Conservation (phyloP, 805 yeast species). For the Lachancea fermentati region DNA sequence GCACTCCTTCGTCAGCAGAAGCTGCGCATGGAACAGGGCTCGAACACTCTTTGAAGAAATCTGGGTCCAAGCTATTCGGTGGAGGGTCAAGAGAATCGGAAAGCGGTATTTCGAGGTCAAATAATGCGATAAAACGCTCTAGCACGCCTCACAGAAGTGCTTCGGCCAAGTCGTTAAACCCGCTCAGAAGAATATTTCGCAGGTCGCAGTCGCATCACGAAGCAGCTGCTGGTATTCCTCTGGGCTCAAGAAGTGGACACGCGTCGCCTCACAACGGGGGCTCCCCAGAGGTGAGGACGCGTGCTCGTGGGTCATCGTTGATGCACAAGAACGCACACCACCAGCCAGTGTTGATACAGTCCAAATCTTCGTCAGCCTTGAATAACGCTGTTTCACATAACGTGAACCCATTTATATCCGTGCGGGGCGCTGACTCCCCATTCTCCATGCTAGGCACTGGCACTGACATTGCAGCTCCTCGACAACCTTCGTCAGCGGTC, state of each 20-base stretch:
- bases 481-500: constrained; percentile 11
- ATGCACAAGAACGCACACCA: constrained; percentile 12
- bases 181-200: constrained; percentile 11
- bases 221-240: neutral
- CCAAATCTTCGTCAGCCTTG: constrained; percentile 24
- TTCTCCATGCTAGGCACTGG: constrained; percentile 18
- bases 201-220: constrained; percentile 14
- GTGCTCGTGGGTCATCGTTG: constrained; percentile 23
- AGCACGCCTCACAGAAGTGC: constrained; percentile 6
- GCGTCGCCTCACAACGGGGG: constrained; percentile 9
- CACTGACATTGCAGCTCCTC: constrained; percentile 23
- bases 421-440: constrained; percentile 9
- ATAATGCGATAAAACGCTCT: neutral
- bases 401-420: constrained; percentile 24
- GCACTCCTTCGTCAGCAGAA: constrained; percentile 4
- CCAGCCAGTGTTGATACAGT: constrained; percentile 2
- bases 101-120: neutral
- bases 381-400: constrained; percentile 27
- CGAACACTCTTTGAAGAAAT: neutral
- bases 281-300: constrained; percentile 7
- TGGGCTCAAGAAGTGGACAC: constrained; percentile 9
- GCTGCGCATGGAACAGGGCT: neutral
- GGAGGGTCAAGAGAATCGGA: neutral
- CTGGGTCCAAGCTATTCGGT: neutral
- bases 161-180: constrained; percentile 7